phyloP scores from a whole-genome alignment of 2,329 filamentous ascomycete species.

The Aspergillus flavus region DNA sequence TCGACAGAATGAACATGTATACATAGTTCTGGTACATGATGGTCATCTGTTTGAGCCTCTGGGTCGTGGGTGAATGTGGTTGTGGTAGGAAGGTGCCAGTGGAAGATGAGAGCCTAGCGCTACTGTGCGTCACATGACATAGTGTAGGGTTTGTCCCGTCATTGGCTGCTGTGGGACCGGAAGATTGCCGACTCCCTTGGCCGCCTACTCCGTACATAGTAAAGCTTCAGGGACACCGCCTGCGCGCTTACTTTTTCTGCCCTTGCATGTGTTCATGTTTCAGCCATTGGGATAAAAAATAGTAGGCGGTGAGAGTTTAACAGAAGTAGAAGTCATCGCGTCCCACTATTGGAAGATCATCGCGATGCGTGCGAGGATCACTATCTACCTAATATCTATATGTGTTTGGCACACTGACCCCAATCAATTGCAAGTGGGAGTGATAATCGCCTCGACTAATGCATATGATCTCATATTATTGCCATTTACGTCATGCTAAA shows the following conservation, averaged over 20 bases:
- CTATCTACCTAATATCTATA: not conserved
- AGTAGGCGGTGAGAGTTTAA: not conserved
- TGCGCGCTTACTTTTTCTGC: not conserved
- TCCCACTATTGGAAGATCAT: not conserved
- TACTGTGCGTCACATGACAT: slow-evolving; percentile 36
- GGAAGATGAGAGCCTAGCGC: slow-evolving; percentile 22
- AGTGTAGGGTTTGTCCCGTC: slow-evolving; percentile 23
- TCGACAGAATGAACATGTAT: not conserved
- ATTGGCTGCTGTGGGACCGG: slow-evolving; percentile 17
- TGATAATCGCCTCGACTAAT: not conserved
- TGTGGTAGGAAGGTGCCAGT: slow-evolving; percentile 13
- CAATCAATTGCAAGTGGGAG: not conserved
- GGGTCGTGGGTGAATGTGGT: slow-evolving; percentile 54
- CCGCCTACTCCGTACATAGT: no score
- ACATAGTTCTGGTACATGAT: not conserved
- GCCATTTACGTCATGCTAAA: not conserved
- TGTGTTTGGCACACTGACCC: no score
- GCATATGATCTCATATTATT: not conserved
- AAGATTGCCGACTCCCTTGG: not conserved
- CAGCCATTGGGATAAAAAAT: not conserved
- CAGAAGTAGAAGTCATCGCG: not conserved
- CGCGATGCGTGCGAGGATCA: not conserved
- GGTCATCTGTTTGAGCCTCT: not conserved
- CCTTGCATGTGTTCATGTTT: not conserved
- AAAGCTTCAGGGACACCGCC: slow-evolving; percentile 1